phyloP scores from a whole-genome alignment of 2,329 filamentous ascomycete genomes.

The Paramyrothecium roridum region DNA sequence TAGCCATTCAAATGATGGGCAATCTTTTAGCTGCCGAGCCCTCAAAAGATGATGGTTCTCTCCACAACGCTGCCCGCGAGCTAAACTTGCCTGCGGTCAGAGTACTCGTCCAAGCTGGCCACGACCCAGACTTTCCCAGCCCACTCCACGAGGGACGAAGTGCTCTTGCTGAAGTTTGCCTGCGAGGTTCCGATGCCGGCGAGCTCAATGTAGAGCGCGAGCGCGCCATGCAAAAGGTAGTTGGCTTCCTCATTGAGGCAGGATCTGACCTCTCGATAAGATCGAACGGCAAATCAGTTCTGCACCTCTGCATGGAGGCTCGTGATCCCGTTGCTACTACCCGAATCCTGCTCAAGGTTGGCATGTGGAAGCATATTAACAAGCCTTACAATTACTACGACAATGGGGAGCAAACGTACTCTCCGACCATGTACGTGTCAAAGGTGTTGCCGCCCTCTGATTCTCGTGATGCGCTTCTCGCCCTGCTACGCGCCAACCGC shows the following conservation, averaged over 20 bases:
- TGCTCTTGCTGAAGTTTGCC: constrained; percentile 61
- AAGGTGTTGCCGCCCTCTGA: constrained; percentile 40
- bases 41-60: constrained; percentile 60
- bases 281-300: constrained; percentile 53
- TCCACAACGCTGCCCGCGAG: constrained; percentile 62
- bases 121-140: constrained; percentile 64
- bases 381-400: constrained; percentile 54
- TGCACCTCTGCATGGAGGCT: constrained; percentile 59
- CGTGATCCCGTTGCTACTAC: constrained; percentile 52
- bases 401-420: constrained; percentile 54
- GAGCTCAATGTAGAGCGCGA: constrained; percentile 44
- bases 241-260: constrained; percentile 53
- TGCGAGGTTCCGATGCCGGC: constrained; percentile 46
- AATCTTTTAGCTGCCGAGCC: constrained; percentile 54
- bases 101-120: constrained; percentile 54
- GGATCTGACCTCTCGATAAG: constrained; percentile 54
- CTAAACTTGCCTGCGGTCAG: constrained; percentile 55
- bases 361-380: constrained; percentile 64
- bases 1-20: constrained; percentile 51
- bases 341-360: constrained; percentile 57
- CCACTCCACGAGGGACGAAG: constrained; percentile 59
- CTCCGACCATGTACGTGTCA: constrained; percentile 60
- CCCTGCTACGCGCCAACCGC: constrained; percentile 49
- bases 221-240: constrained; percentile 54
- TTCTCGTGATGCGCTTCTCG: constrained; percentile 37